Conservation (phyloP, 805 yeast species). For the Lachancea mirantina region DNA sequence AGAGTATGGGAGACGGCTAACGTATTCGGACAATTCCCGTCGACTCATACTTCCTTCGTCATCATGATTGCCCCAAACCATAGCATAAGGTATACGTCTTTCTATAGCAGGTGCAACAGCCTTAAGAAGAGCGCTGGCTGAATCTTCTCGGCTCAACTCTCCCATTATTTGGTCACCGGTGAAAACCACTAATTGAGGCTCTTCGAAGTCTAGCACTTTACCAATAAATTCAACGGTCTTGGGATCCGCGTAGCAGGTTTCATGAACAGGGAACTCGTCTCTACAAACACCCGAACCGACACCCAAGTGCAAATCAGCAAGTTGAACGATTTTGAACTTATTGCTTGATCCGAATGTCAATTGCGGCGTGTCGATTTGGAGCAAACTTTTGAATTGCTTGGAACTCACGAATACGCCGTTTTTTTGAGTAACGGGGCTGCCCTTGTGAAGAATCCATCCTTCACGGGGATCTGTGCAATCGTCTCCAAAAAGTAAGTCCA, state of each 20-base stretch:
- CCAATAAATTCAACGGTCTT: conserved; percentile 58
- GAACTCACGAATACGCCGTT: conserved; percentile 8
- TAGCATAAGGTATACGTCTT: conserved; percentile 72
- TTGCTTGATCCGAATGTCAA: conserved; percentile 38
- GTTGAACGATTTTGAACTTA: conserved; percentile 72
- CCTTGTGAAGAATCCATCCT: conserved; percentile 45
- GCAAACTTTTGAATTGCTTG: conserved; percentile 9
- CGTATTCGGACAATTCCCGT: conserved; percentile 50
- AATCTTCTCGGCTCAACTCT: conserved; percentile 58
- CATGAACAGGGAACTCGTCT: conserved; percentile 56
- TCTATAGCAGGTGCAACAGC: conserved; percentile 62
- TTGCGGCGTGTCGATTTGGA: conserved; percentile 13
- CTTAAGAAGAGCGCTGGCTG: conserved; percentile 75
- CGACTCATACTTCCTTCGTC: conserved; percentile 72
- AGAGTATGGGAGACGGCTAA: conserved; percentile 59
- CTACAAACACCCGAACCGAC: conserved; percentile 75
- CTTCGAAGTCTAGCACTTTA: conserved; percentile 59
- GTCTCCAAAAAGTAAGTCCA: conserved; percentile 65
- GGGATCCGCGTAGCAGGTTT: conserved; percentile 70
- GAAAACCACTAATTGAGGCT: conserved; percentile 77
- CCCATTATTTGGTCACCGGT: conserved; percentile 95
- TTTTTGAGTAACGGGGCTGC: not conserved
- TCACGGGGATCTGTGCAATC: conserved; percentile 74
- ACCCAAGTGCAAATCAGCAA: conserved; percentile 88
- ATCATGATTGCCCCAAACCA: conserved; percentile 90